Conservation (phyloP, 1,284 basidiomycete species). For the Apiotrichum montevideense region DNA sequence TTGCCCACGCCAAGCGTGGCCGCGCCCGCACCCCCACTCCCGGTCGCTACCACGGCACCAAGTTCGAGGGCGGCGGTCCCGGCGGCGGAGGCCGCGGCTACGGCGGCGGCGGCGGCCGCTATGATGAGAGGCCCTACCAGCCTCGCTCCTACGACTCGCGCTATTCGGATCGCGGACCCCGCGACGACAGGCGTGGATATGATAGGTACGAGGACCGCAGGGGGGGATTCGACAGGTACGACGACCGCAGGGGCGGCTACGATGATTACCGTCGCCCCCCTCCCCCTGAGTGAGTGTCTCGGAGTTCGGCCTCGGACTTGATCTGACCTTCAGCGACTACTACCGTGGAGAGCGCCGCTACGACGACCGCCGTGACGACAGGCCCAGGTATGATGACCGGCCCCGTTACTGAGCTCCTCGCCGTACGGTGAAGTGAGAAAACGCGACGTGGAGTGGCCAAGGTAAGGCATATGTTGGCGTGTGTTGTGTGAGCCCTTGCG, state of each 20-base stretch:
- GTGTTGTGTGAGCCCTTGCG: not conserved
- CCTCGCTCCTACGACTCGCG: slow-evolving; percentile 46
- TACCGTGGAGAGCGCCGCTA: slow-evolving; percentile 16
- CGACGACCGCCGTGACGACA: slow-evolving; percentile 24
- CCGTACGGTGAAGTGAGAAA: too few relatives aligned
- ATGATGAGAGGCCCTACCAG: slow-evolving; percentile 44
- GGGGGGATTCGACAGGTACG: slow-evolving; percentile 32
- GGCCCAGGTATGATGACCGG: slow-evolving; percentile 28
- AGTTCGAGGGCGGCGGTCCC: slow-evolving; percentile 52
- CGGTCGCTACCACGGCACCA: slow-evolving; percentile 69
- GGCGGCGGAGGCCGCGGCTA: slow-evolving; percentile 51
- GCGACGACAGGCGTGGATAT: slow-evolving; percentile 48
- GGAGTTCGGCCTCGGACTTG: not conserved
- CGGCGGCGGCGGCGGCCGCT: slow-evolving; percentile 41
- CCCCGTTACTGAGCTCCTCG: slow-evolving; percentile 26
- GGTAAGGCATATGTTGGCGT: not conserved
- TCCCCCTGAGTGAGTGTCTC: slow-evolving; percentile 20
- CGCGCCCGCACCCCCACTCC: slow-evolving; percentile 93
- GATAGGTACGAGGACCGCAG: slow-evolving; percentile 49
- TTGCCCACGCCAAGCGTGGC: slow-evolving; percentile 89
- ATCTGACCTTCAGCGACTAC: slow-evolving; percentile 6
- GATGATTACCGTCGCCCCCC: slow-evolving; percentile 53
- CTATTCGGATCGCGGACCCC: slow-evolving; percentile 40
- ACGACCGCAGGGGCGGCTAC: slow-evolving; percentile 43
- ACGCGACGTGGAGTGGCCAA: not conserved